phyloP scores from a whole-genome alignment of 2,329 filamentous ascomycete species.

The Fusarium caatingaense region DNA sequence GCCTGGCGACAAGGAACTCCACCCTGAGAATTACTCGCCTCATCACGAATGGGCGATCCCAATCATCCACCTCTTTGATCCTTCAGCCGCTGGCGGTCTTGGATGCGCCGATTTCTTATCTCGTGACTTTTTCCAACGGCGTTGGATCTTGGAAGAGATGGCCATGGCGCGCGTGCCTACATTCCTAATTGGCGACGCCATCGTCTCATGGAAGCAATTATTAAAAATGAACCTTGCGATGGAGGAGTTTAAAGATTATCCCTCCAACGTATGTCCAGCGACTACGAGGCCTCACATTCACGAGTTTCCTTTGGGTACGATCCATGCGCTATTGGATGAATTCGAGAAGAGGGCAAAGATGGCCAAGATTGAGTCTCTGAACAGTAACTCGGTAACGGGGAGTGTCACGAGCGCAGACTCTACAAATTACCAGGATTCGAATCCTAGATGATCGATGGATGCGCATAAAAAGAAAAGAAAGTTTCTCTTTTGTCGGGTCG shows the following conservation, averaged over 20 bases:
- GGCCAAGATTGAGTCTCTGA: conserved; percentile 32
- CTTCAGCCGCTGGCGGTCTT: conserved; percentile 39
- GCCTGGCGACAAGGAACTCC: conserved; percentile 48
- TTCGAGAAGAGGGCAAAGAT: conserved; percentile 35
- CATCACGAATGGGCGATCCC: conserved; percentile 47
- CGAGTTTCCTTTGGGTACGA: conserved; percentile 34
- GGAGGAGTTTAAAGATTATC: conserved; percentile 52
- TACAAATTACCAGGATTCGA: conserved; percentile 18
- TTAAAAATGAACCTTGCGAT: conserved; percentile 50
- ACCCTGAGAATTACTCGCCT: conserved; percentile 52
- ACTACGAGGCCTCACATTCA: conserved; percentile 9
- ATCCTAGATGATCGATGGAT: not conserved
- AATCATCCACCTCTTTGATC: conserved; percentile 42
- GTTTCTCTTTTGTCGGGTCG: not conserved
- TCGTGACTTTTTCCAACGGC: conserved; percentile 51
- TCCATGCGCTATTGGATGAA: conserved; percentile 34
- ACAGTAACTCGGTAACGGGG: conserved; percentile 17
- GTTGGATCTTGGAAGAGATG: conserved; percentile 54
- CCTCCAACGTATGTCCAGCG: conserved; percentile 47
- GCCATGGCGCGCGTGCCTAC: conserved; percentile 49
- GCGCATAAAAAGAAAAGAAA: not conserved
- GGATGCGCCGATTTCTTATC: conserved; percentile 47
- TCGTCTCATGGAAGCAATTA: conserved; percentile 53
- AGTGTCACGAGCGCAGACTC: conserved; percentile 26
- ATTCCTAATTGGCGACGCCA: conserved; percentile 51